phyloP scores from a whole-genome alignment of 2,329 filamentous ascomycete species.

The Epichloe sibirici region DNA sequence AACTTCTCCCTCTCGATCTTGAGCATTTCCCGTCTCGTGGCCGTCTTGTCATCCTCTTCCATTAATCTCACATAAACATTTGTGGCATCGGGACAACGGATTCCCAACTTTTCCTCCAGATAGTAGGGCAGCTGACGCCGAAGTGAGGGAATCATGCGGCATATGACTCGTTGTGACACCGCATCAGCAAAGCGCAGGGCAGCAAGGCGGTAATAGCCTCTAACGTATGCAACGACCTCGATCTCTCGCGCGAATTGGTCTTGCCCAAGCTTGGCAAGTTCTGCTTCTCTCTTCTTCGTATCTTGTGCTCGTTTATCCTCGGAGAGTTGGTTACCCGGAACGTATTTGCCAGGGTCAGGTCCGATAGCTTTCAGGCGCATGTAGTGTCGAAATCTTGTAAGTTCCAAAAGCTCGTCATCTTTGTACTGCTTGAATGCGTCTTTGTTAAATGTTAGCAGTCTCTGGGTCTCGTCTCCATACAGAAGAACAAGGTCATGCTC shows the following conservation, averaged over 20 bases:
- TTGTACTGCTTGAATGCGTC: slow-evolving; percentile 34
- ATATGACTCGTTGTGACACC: slow-evolving; percentile 33
- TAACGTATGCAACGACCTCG: slow-evolving; percentile 47
- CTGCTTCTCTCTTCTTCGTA: slow-evolving; percentile 26
- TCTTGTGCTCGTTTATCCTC: slow-evolving; percentile 36
- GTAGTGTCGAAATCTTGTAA: slow-evolving; percentile 36
- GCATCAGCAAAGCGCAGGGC: slow-evolving; percentile 51
- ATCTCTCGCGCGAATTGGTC: slow-evolving; percentile 51
- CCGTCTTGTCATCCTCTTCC: slow-evolving; percentile 35
- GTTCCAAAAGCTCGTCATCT: slow-evolving; percentile 30
- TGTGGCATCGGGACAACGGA: slow-evolving; percentile 19
- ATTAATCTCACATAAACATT: slow-evolving; percentile 30
- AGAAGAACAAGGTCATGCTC: slow-evolving; percentile 27
- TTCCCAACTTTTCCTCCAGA: slow-evolving; percentile 31
- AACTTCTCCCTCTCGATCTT: slow-evolving; percentile 34
- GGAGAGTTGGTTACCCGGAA: slow-evolving; percentile 21
- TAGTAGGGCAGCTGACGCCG: slow-evolving; percentile 27
- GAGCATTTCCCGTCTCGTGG: slow-evolving; percentile 26
- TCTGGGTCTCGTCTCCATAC: slow-evolving; percentile 39
- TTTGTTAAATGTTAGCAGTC: slow-evolving; percentile 45
- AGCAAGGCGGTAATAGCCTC: slow-evolving; percentile 59
- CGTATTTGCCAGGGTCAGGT: slow-evolving; percentile 12
- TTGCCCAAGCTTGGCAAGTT: slow-evolving; percentile 35
- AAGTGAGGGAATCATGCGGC: slow-evolving; percentile 35
- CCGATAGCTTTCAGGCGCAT: slow-evolving; percentile 32